A percentile compares a stretch with the other conserved stretches of the same genome.
phyloP scores from a whole-genome alignment of 1,139 yeast species.

The Pichia sp. region DNA sequence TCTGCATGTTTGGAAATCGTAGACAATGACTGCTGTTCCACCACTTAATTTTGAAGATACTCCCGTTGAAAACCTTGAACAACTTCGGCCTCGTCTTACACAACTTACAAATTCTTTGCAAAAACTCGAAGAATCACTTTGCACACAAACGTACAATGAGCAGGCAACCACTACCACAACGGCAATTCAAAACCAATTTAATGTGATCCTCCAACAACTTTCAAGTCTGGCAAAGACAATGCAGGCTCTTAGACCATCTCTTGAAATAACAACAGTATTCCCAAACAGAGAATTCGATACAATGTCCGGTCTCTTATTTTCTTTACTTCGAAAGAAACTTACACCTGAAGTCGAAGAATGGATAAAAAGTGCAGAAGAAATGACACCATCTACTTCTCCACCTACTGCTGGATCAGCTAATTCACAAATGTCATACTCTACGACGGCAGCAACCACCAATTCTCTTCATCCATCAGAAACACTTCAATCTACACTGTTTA shows the following conservation, averaged over 20 bases:
- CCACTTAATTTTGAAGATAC: constrained; percentile 5
- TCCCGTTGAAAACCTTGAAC: constrained; percentile 35
- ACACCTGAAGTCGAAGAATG: constrained; percentile 88
- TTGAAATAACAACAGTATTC: constrained; percentile 66
- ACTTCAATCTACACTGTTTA: constrained; percentile 23
- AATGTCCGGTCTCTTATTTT: constrained; percentile 70
- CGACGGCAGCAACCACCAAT: constrained; percentile 6
- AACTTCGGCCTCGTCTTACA: constrained; percentile 52
- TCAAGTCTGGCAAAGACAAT: constrained; percentile 66
- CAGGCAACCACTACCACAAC: constrained; percentile 19
- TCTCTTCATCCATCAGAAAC: not conserved
- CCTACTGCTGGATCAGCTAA: constrained; percentile 18
- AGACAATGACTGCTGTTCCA: not conserved
- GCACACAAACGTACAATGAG: constrained; percentile 1
- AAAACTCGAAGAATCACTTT: constrained; percentile 39
- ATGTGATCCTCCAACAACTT: constrained; percentile 75
- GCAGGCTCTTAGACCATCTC: constrained; percentile 51
- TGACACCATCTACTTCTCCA: constrained; percentile 23
- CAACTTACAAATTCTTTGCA: constrained; percentile 45
- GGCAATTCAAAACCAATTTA: constrained; percentile 72
- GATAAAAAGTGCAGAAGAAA: constrained; percentile 51
- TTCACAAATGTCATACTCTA: constrained; percentile 3
- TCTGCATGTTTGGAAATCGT: no score
- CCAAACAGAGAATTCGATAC: constrained; percentile 84
- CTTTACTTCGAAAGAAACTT: constrained; percentile 77